Evolutionary conservation across 768 basidiomycete genomes (phyloP), one percentile per base, ranked within the genome.

Genomic region (Bullera alba): DNA sequence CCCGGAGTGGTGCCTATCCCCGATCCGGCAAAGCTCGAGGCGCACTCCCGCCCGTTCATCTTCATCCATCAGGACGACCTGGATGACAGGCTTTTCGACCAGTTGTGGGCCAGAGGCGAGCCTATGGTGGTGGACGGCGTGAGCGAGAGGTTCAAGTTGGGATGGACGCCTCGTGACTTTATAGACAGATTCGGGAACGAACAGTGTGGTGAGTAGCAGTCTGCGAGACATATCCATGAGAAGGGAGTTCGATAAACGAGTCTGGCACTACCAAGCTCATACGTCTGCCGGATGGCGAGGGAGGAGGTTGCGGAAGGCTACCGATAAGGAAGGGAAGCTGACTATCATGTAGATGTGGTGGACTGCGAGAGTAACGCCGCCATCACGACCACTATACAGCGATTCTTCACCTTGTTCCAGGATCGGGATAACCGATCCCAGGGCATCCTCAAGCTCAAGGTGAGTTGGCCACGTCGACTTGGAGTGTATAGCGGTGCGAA

Each of bases 141-240:
- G 17, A 72, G 80, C 42, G 61, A 76, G 14, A 79, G 81, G 56
- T 84, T 90, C 71, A 75, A 78, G 58, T 71, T 84, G 53, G 67
- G 77, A 50, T 96, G 92, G 92, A 82, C 79, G 4, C 92, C 92
- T 0, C 79, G 84, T 48, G 85, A 83, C 63, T 90, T 97, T 71
- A 79, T 81, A 16, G 71, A 80, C 45, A 77, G 82, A 55, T 63
- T 60, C 41, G 63, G 63, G 0, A 23, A 53, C 6, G 60, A 65
- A 32, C 4, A 14, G 14, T 70, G 68, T 35, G 44, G 70, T 71
- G 51, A 61, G 69, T 48, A 5, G 22, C n/a, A 5, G 3, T 28
- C 17, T 39, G 41, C n/a, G n/a, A n/a, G n/a, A n/a, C n/a, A n/a
- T 34, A 34, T 34, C 32, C 32, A 34, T 34, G 32, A 10, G 10